phyloP scores from a whole-genome alignment of 805 yeast genomes.

The Candida quercuum region DNA sequence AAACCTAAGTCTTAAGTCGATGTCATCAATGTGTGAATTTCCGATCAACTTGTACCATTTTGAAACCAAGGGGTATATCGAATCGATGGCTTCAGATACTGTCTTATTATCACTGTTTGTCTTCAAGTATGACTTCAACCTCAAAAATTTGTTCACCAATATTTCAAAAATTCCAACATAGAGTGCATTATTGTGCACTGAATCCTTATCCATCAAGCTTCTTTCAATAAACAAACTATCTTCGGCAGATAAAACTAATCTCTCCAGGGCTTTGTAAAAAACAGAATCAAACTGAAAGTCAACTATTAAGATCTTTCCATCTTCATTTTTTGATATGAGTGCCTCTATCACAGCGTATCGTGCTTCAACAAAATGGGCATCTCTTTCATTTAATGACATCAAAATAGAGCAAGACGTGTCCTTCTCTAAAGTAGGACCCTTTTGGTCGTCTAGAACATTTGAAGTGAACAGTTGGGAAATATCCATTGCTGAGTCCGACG shows the following conservation, averaged over 20 bases:
- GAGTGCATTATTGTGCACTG: conserved; percentile 11
- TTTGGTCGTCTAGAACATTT: conserved; percentile 21
- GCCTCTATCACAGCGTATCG: conserved; percentile 27
- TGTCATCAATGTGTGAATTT: conserved; percentile 6
- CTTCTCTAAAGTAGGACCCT: conserved; percentile 10
- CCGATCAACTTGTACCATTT: conserved; percentile 38
- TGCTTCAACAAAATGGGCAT: conserved; percentile 33
- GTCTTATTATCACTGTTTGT: conserved; percentile 1
- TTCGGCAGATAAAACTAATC: conserved; percentile 19
- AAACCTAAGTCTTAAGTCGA: conserved; percentile 26
- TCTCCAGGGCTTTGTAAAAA: conserved; percentile 9
- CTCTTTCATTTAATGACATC: conserved; percentile 19
- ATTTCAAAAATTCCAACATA: conserved; percentile 39
- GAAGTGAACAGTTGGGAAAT: conserved; percentile 27
- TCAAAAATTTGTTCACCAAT: conserved; percentile 37
- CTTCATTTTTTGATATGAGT: conserved; percentile 14
- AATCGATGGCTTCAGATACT: conserved; percentile 29
- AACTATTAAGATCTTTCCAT: conserved; percentile 27
- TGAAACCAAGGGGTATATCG: conserved; percentile 36
- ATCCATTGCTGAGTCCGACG: conserved; percentile 13
- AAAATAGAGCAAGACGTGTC: conserved; percentile 22
- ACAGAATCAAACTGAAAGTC: conserved; percentile 34
- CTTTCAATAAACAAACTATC: conserved; percentile 10
- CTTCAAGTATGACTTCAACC: conserved; percentile 21
- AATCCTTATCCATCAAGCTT: not conserved